Evolutionary conservation across 2,329 filamentous ascomycete genomes (phyloP).

Genomic region (Rhexocercosporidium sp.): DNA sequence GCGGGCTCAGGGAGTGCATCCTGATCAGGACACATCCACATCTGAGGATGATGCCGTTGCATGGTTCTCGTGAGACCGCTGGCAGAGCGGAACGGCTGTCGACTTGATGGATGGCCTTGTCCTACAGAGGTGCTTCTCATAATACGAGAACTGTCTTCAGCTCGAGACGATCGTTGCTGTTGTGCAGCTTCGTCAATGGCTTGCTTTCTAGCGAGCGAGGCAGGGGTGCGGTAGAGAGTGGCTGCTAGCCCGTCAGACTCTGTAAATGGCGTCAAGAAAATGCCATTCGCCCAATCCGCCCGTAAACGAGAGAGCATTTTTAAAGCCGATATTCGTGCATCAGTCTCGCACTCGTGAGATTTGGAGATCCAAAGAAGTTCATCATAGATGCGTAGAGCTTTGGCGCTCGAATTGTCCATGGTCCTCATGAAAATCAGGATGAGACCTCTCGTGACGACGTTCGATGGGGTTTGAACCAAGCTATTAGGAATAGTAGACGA

Average conservation of each 20-base stretch:
- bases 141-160: constrained; percentile 44
- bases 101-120: constrained; percentile 39
- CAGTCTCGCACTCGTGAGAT: constrained; percentile 63
- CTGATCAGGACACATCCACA: constrained; percentile 64
- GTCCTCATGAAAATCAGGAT: constrained; percentile 78
- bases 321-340: constrained; percentile 75
- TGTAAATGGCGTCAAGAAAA: constrained; percentile 72
- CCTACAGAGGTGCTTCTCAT: constrained; percentile 42
- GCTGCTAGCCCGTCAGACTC: constrained; percentile 77
- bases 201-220: constrained; percentile 52
- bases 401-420: constrained; percentile 68
- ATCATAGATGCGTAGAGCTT: constrained; percentile 67
- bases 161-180: constrained; percentile 43
- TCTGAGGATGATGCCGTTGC: constrained; percentile 51
- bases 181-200: constrained; percentile 47
- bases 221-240: constrained; percentile 68
- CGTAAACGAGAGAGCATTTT: constrained; percentile 82
- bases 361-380: constrained; percentile 68
- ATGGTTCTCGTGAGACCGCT: constrained; percentile 38
- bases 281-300: constrained; percentile 78
- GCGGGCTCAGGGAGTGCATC: constrained; percentile 56
- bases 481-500: constrained; percentile 20
- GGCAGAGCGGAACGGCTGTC: constrained; percentile 43
- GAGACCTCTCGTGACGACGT: constrained; percentile 73
- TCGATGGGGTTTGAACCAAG: constrained; percentile 59